Conservation (phyloP, 768 basidiomycete species). For the Kwoniella europaea region DNA sequence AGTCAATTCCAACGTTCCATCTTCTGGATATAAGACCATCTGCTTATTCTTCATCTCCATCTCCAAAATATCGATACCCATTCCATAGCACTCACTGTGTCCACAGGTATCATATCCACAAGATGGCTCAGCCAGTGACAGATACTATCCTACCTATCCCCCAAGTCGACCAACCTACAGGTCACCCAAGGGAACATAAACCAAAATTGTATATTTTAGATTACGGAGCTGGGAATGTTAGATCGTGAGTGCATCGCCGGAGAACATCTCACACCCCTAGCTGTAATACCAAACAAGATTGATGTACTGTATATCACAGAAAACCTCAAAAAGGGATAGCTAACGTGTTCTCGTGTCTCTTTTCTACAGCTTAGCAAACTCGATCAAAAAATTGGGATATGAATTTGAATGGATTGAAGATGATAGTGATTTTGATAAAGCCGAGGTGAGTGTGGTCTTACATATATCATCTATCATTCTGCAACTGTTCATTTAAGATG, state of each 20-base stretch:
- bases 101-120: not conserved
- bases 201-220: conserved; percentile 81
- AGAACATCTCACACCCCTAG: too few species aligned
- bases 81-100: too few species aligned
- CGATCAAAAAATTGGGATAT: conserved; percentile 80
- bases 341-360: not conserved
- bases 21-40: too few species aligned
- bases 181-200: conserved; percentile 27
- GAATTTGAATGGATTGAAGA: conserved; percentile 84
- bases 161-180: conserved; percentile 42
- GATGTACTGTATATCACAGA: not conserved
- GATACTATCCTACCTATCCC: conserved; percentile 43
- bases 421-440: conserved; percentile 80
- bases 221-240: conserved; percentile 83
- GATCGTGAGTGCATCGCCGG: conserved; percentile 55
- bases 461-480: not conserved
- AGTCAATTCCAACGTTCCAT: not conserved
- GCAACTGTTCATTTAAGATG: too few species aligned
- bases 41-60: not conserved
- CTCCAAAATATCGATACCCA: not conserved
- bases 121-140: conserved; percentile 18
- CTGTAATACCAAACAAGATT: too few species aligned
- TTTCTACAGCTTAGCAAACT: conserved; percentile 78
- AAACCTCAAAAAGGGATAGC: not conserved
- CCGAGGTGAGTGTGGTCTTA: conserved; percentile 70